Base-by-base conservation (phyloP, 768 basidiomycete genomes). In the Russula sp. region DNA sequence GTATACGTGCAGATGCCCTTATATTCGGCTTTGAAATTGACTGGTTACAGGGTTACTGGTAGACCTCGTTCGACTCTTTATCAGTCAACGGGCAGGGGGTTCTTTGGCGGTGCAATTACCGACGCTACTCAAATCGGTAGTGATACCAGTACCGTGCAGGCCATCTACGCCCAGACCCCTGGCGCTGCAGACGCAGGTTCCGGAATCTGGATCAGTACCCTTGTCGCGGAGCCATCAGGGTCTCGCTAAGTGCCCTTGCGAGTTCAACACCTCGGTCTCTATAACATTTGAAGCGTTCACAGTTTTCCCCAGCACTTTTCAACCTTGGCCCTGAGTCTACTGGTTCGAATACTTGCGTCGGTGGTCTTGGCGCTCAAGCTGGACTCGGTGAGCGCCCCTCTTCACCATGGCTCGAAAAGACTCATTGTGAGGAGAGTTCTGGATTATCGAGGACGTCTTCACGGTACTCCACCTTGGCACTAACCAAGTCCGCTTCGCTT, bases 51-150 rank as follows among this genome's bases (percentile, higher is more conserved):
- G 31, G 32, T 1, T 55, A 61, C 39, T 55, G 59, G 59, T 27
- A 54, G 37, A 35, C 73, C 59, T 67, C 61, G 37, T 53, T 72
- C 54, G 71, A 72, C 45, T 56, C 61, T 37, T 57, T 72, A 11
- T 22, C 65, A 20, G 67, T 72, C 44, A 65, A 68, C 55, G 65
- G 66, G 54, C 59, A 66, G 34, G 35, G 47, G n/a, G 55, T 61
- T 34, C 35, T 64, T 64, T 34, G 48, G 27, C 14, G 16, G 44
- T 47, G 55, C 73, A 42, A 66, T 74, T 64, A 70, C 74, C 64
- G 71, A 71, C 32, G 73, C 73, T 11, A 73, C 72, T 7, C 66
- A 70, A 40, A 68, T 74, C 64, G 39, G 70, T 55, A 71, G 69
- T 47, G 55, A 63, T 57, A 5, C 31, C 8, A 31, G 6, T 7